Evolutionary conservation across 164 flowering plant species (phyloP), one percentile per base, ranked within the genome.

Genomic region (Warburgia ugandensis): DNA sequence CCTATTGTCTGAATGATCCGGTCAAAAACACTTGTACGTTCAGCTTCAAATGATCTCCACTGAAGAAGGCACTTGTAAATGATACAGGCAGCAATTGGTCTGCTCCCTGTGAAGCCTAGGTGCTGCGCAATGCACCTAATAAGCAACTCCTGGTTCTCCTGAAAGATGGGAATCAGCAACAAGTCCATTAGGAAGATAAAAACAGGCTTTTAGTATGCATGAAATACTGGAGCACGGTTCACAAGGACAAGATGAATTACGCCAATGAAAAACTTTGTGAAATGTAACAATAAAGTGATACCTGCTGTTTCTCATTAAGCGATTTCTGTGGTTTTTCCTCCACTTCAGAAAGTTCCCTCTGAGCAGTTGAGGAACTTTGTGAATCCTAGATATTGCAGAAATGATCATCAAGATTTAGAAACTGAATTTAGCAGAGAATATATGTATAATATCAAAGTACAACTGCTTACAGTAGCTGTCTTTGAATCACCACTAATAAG

Each of bases 1-100:
- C 96, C 97, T 9, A 94, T 83, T 40, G 90, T 89, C 58, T 86
- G 96, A 64, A 94, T 94, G 30, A 94, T 84, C 27, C 96, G 73
- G 70, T 94, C 97, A 71, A 94, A 94, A 20, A 94, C 83, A 61
- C 90, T 86, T 19, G 99, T 94, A 11, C 97, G 66, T 60, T 94
- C 99, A 50, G 86, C 97, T 74, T 94, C 99, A 74, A 94, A 94
- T 25, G 97, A 94, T 70, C 97, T 72, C 99, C 99, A 94, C 11
- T 89, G 99, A 46, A 94, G 65, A 56, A 94, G 96, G 73, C 96
- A 94, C 65, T 94, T 94, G 68, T 86, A 94, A 35, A 86, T 89
- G 41, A 86, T 76, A 59, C 99, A 94, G 29, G 99, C 99, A 60
- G 97, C 96, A 52, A 86, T 72, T 1, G 99, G 99, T 65, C 90